These are phyloP conservation scores for Ustanciosporium gigantosporum DNA, from an alignment of 1,284 basidiomycete species.

Conservation along the genomic window DNA sequence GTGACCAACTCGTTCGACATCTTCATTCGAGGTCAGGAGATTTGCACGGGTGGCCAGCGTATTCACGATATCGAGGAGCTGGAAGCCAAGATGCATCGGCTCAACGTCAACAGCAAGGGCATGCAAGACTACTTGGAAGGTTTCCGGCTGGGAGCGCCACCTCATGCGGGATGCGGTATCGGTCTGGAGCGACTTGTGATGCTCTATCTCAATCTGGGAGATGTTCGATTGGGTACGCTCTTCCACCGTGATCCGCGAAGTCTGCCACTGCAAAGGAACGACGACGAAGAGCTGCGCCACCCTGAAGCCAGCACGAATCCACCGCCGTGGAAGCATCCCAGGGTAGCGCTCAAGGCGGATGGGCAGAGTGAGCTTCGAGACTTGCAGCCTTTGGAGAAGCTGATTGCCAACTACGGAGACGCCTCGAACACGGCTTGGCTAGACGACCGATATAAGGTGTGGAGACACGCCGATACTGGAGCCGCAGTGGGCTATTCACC, in stretches of 20 bases:
- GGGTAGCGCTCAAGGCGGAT: constrained; percentile 13
- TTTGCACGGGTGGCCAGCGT: constrained; percentile 59
- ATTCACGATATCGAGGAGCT: constrained; percentile 54
- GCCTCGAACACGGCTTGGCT: constrained; percentile 68
- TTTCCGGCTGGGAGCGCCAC: constrained; percentile 56
- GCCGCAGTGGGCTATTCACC: constrained; percentile 65
- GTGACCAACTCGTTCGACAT: constrained; percentile 59
- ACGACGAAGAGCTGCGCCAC: constrained; percentile 43
- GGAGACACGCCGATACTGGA: constrained; percentile 65
- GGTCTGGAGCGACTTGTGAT: constrained; percentile 58
- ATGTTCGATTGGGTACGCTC: constrained; percentile 55
- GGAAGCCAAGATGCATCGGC: constrained; percentile 45
- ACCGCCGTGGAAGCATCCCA: constrained; percentile 44
- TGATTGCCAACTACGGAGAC: constrained; percentile 68
- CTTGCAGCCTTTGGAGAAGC: constrained; percentile 61
- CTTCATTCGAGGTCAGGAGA: constrained; percentile 59
- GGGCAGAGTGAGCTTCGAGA: constrained; percentile 37
- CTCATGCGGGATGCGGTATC: constrained; percentile 59
- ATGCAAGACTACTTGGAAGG: constrained; percentile 59
- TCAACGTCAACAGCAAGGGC: constrained; percentile 44
- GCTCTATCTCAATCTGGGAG: constrained; percentile 59
- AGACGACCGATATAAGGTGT: constrained; percentile 67
- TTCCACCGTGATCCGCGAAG: constrained; percentile 59
- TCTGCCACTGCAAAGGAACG: constrained; percentile 36
- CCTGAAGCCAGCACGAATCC: constrained; percentile 55